Percentiles rank a stretch among this genome's conserved stretches.
Evolutionary conservation across 257 asterid species (phyloP).

Genomic region (Haberlea rhodopensis): DNA sequence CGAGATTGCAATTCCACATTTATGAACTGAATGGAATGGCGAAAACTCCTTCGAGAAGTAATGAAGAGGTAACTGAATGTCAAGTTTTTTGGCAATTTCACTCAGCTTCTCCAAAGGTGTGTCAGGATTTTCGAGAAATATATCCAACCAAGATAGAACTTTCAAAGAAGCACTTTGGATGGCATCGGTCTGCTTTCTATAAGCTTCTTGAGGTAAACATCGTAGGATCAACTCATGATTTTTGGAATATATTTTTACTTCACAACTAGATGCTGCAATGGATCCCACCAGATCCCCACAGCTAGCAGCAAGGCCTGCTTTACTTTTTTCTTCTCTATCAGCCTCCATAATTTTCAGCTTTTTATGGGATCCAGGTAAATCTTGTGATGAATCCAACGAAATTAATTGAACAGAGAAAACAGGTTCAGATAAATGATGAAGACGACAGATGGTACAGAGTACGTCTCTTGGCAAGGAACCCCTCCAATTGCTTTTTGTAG

Average conservation of each 20-base stretch:
- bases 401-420: constrained; percentile 42
- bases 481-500: constrained; percentile 77
- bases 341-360: constrained; percentile 51
- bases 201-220: constrained; percentile 63
- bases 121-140: constrained; percentile 45
- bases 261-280: constrained; percentile 49
- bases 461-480: constrained; percentile 78
- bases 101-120: constrained; percentile 43
- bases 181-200: constrained; percentile 70
- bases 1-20: constrained; percentile 27
- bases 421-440: constrained; percentile 76
- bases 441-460: constrained; percentile 76
- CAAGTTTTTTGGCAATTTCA: constrained; percentile 44
- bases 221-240: constrained; percentile 54
- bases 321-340: constrained; percentile 34
- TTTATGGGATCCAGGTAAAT: constrained; percentile 50
- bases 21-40: constrained; percentile 47
- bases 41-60: constrained; percentile 45
- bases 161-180: constrained; percentile 63
- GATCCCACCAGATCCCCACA: constrained; percentile 32
- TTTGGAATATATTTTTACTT: constrained; percentile 58
- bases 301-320: constrained; percentile 28
- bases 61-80: constrained; percentile 48
- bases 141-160: constrained; percentile 69
- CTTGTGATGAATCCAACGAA: constrained; percentile 33